phyloP scores from a whole-genome alignment of 78 protist species.

The Isochrysis galbana region DNA sequence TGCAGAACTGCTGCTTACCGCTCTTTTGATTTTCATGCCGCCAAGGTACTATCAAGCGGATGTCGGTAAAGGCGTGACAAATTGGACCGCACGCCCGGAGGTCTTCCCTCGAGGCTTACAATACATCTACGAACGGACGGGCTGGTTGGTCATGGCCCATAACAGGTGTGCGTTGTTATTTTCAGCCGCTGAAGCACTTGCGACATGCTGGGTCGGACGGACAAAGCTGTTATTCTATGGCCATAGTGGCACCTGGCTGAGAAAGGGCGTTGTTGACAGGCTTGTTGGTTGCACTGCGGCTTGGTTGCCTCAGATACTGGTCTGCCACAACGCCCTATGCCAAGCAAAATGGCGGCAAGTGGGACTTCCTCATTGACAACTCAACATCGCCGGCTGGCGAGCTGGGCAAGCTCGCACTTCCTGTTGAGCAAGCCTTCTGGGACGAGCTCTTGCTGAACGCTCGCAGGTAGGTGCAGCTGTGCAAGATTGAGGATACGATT shows the following conservation, averaged over 20 bases:
- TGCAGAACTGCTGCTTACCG: too few relatives aligned
- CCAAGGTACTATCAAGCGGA: constrained; percentile 35
- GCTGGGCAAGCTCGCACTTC: constrained; percentile 25
- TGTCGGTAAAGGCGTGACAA: constrained; percentile 5
- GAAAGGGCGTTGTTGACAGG: too few relatives aligned
- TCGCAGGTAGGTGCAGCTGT: too few relatives aligned
- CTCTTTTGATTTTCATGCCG: too few relatives aligned
- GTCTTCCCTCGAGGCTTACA: constrained; percentile 53
- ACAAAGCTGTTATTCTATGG: too few relatives aligned
- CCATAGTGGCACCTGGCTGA: too few relatives aligned
- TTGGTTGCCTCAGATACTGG: too few relatives aligned
- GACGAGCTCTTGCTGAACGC: constrained; percentile 23
- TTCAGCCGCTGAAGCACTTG: too few relatives aligned
- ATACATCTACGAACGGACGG: constrained; percentile 19
- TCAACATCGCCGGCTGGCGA: background rate
- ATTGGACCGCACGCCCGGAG: constrained; percentile 35
- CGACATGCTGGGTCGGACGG: too few relatives aligned
- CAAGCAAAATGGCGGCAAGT: constrained; percentile 51
- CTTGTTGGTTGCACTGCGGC: too few relatives aligned
- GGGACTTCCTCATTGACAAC: background rate
- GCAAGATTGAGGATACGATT: background rate
- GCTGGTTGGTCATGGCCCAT: constrained; percentile 48
- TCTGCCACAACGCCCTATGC: constrained; percentile 45
- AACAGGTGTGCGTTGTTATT: too few relatives aligned
- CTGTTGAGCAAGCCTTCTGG: constrained; percentile 57